Conservation (phyloP, 2,329 filamentous ascomycete genomes). For the Venturiaceae sp. region DNA sequence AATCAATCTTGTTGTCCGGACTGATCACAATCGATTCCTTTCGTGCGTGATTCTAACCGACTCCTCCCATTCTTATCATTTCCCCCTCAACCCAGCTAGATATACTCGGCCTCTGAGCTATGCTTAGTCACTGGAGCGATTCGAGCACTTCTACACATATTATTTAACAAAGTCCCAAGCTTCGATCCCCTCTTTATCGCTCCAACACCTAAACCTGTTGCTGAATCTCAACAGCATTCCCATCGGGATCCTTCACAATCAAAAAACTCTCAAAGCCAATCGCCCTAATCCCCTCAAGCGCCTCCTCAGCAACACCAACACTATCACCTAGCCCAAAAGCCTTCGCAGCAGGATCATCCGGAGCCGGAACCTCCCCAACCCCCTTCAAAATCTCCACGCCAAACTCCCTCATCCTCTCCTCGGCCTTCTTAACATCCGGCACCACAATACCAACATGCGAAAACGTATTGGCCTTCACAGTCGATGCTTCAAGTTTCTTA, state of each 20-base stretch:
- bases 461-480: conserved; percentile 19
- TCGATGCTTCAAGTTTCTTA: not conserved
- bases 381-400: conserved; percentile 20
- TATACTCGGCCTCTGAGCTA: no score
- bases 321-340: conserved; percentile 7
- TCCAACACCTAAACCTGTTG: conserved; percentile 25
- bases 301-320: not conserved
- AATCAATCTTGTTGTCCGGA: no score
- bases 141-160: no score
- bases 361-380: conserved; percentile 12
- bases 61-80: no score
- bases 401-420: conserved; percentile 16
- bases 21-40: no score
- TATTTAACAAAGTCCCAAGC: no score
- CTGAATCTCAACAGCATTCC: conserved; percentile 17
- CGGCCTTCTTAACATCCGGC: conserved; percentile 19
- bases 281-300: conserved; percentile 5
- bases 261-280: conserved; percentile 14
- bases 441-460: conserved; percentile 27
- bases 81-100: no score
- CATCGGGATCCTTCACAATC: conserved; percentile 16
- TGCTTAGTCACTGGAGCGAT: no score
- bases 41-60: no score
- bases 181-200: no score
- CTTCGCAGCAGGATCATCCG: conserved; percentile 5